Base-by-base conservation (phyloP, 441 rosid genomes). In the Macaranga tanarius region DNA sequence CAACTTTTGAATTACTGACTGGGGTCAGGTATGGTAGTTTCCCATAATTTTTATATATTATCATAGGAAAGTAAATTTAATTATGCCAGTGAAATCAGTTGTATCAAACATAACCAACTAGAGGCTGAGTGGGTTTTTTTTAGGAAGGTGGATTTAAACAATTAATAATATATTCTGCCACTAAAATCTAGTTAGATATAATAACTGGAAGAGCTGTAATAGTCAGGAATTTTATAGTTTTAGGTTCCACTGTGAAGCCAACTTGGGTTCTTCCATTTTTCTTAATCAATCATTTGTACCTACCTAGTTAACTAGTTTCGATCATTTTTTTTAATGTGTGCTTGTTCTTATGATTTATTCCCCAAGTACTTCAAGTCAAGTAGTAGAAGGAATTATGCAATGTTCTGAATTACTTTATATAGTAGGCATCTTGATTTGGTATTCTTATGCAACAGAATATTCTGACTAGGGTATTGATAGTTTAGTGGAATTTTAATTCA, bases 221-320 rank as follows among this genome's bases (percentile, higher is more conserved):
- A 45, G 13, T 64, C 26, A 26, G 16, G 7, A 42, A 48, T 26
- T 28, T 31, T 31, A 31, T 60, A 47, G 6, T 55, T 56, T 16
- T 54, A 26, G 64, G 34, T 42, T 34, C 63, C 56, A 25, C 54
- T 38, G 38, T 13, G 26, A 15, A 23, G 13, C 10, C 5, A 13
- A 62, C 13, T 73, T 57, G 12, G 48, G 34, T 52, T 10, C 31
- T 61, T 56, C 52, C 50, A 1, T 42, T 20, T 60, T 1, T 19
- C 54, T 26, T 51, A 74, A 40, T 23, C 15, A 20, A 74, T 40
- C 25, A 59, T 22, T 56, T 67, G 31, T 65, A 6, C 8, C 47
- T 10, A 26, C n/a, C 19, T 60, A 8, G 56, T 61, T 52, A 8
- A 38, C n/a, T 13, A 31, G 20, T 50, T 45, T 50, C 10, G 22